Percentiles rank a stretch among this genome's conserved stretches.
phyloP scores from a whole-genome alignment of 441 rosid genomes.

The Kokia cookei region DNA sequence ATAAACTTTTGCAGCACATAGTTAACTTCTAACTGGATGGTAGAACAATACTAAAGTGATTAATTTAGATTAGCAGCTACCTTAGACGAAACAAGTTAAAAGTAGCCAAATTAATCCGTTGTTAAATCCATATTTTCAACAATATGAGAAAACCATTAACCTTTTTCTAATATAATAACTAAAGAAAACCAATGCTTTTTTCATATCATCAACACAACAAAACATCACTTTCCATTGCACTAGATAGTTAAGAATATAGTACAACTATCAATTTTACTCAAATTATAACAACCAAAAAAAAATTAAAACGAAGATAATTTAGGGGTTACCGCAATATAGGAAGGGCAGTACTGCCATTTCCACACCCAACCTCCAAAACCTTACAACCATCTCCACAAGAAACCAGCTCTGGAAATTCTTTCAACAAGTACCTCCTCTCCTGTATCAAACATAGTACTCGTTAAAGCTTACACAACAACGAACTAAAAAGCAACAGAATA shows the following conservation, averaged over 20 bases:
- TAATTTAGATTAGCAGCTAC: background rate
- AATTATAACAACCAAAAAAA: background rate
- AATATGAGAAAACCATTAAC: background rate
- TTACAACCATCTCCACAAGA: slow-evolving; percentile 38
- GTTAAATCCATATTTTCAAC: background rate
- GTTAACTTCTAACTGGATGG: background rate
- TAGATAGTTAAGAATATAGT: background rate
- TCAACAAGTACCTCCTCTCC: slow-evolving; percentile 89
- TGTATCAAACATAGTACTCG: slow-evolving; percentile 9
- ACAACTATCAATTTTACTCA: background rate
- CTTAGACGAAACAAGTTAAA: background rate
- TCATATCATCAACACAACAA: background rate
- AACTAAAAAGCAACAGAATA: background rate
- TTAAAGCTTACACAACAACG: background rate
- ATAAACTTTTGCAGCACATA: background rate
- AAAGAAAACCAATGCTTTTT: background rate
- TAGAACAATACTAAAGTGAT: background rate
- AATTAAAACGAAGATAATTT: background rate
- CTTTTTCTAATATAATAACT: background rate
- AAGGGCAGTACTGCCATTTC: slow-evolving; percentile 79
- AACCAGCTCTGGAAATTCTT: slow-evolving; percentile 83
- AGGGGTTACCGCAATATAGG: slow-evolving; percentile 67
- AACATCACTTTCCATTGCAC: background rate
- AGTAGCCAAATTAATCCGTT: background rate
- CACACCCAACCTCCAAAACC: slow-evolving; percentile 89